Conservation (phyloP, 164 flowering plant genomes). For the Chimonanthus salicifolius region DNA sequence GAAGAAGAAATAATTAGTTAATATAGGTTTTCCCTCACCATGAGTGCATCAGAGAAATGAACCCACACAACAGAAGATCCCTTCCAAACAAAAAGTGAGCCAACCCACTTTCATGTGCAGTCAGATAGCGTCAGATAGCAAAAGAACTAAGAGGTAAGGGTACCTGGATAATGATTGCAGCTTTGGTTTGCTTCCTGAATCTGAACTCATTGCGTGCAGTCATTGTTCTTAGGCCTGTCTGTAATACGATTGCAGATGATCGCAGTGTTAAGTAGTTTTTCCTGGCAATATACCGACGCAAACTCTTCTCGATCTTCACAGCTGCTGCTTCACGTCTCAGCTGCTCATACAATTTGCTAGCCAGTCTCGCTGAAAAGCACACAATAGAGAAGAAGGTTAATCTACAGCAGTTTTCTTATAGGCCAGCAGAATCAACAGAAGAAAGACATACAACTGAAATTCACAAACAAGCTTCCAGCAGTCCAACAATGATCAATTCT, state of each 20-base stretch:
- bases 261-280: conserved; percentile 42
- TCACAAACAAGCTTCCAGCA: conserved; percentile 2
- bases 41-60: not conserved
- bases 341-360: conserved; percentile 63
- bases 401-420: not conserved
- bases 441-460: not conserved
- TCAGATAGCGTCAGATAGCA: not conserved
- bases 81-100: not conserved
- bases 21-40: conserved; percentile 1
- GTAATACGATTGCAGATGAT: conserved; percentile 62
- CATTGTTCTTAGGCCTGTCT: conserved; percentile 94
- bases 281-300: conserved; percentile 47
- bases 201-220: conserved; percentile 85
- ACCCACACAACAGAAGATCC: not conserved
- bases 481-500: conserved; percentile 1
- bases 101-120: not conserved
- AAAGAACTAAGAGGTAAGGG: not conserved
- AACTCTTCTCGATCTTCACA: conserved; percentile 72
- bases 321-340: conserved; percentile 81
- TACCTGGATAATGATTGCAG: conserved; percentile 80
- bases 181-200: conserved; percentile 83
- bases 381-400: not conserved
- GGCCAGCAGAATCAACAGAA: not conserved
- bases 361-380: conserved; percentile 50
- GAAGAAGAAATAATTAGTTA: not conserved